Evolutionary conservation across 306 rosid genomes (phyloP).

Genomic region (Adenanthera pavonina): DNA sequence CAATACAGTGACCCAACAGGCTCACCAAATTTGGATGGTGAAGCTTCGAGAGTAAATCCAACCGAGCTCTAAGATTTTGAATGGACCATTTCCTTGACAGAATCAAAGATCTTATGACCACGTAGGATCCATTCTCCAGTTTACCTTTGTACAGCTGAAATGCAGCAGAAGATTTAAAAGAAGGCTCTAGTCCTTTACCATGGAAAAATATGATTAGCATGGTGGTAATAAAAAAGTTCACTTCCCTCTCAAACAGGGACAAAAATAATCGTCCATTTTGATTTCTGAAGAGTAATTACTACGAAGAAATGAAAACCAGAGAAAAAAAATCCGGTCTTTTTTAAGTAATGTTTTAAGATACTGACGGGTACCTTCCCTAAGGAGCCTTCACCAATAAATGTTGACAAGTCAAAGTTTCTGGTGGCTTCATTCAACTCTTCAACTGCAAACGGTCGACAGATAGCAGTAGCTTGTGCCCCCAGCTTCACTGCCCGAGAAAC

Average conservation of each 20-base stretch:
- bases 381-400: constrained; percentile 75
- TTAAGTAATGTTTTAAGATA: background rate
- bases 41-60: constrained; percentile 82
- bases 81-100: constrained; percentile 65
- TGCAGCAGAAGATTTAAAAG: constrained; percentile 10
- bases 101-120: constrained; percentile 62
- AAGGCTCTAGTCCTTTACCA: background rate
- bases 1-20: constrained; percentile 79
- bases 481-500: constrained; percentile 72
- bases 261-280: background rate
- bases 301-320: background rate
- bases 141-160: constrained; percentile 75
- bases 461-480: constrained; percentile 61
- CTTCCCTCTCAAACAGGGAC: background rate
- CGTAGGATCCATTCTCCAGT: constrained; percentile 69
- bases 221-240: background rate
- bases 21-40: constrained; percentile 82
- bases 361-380: constrained; percentile 65
- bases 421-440: constrained; percentile 81
- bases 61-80: constrained; percentile 68
- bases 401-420: constrained; percentile 57
- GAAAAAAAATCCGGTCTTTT: background rate
- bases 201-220: background rate
- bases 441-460: constrained; percentile 56
- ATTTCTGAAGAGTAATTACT: background rate